Conservation (phyloP, 2,329 filamentous ascomycete species). For the Boeremia exigua region DNA sequence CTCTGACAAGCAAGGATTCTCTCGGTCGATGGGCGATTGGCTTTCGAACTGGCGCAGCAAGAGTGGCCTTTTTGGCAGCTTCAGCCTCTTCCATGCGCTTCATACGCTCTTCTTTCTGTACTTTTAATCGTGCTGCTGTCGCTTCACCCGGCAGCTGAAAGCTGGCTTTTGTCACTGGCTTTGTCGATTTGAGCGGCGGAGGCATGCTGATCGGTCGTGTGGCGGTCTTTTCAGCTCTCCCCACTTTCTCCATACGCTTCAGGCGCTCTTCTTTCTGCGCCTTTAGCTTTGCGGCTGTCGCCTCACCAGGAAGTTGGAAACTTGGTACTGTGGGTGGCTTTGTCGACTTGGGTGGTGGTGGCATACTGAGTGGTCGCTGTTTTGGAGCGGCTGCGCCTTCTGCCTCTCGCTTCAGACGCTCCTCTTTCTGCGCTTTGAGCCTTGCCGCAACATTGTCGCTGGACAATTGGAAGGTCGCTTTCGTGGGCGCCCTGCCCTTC, state of each 20-base stretch:
- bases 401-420: conserved; percentile 54
- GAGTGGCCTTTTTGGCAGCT: conserved; percentile 49
- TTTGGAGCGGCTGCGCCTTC: conserved; percentile 36
- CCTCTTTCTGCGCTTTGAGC: conserved; percentile 59
- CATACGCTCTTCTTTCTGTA: conserved; percentile 43
- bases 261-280: conserved; percentile 42
- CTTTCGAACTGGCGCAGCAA: conserved; percentile 48
- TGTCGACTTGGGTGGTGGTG: conserved; percentile 56
- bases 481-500: conserved; percentile 59
- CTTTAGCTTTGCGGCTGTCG: conserved; percentile 49
- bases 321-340: conserved; percentile 59
- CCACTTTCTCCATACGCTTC: conserved; percentile 44
- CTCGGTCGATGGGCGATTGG: conserved; percentile 47
- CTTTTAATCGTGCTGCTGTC: conserved; percentile 47
- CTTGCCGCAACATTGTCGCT: conserved; percentile 61
- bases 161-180: conserved; percentile 57
- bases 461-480: conserved; percentile 58
- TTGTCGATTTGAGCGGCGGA: conserved; percentile 57
- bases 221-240: conserved; percentile 42
- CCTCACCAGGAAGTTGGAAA: conserved; percentile 62
- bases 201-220: conserved; percentile 54
- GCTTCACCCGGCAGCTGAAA: conserved; percentile 63
- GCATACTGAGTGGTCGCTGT: conserved; percentile 54
- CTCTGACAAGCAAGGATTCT: conserved; percentile 21
- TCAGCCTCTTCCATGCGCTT: conserved; percentile 42